Conservation (phyloP, 345 rosid species). For the Eucalyptus virginea region DNA sequence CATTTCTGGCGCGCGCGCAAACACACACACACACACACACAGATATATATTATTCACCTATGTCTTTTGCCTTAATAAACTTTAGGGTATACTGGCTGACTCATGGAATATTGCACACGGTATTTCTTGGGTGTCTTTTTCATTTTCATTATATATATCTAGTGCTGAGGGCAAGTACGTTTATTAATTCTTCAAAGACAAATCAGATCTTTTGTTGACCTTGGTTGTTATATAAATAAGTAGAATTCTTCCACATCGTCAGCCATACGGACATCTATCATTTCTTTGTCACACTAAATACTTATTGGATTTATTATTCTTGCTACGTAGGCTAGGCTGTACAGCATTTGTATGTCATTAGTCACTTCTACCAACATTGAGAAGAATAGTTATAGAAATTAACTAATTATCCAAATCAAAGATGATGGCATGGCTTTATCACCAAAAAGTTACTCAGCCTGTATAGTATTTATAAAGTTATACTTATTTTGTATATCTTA, state of each 20-base stretch:
- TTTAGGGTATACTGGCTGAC: background rate
- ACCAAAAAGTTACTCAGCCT: background rate
- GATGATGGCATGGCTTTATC: background rate
- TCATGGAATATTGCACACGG: background rate
- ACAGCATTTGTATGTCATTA: background rate
- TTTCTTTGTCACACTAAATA: background rate
- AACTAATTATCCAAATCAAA: background rate
- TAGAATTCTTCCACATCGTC: background rate
- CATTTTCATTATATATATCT: background rate
- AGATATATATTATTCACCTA: background rate
- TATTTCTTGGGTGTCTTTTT: background rate
- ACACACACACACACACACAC: rapidly evolving
- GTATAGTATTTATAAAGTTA: background rate
- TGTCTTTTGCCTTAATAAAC: background rate
- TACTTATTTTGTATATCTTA: background rate
- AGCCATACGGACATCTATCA: background rate
- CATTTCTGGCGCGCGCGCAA: too few relatives aligned
- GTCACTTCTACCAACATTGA: background rate
- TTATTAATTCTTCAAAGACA: background rate
- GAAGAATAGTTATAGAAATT: background rate
- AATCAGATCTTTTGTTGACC: background rate
- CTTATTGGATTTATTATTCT: background rate
- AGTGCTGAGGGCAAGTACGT: background rate
- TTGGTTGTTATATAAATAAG: background rate
- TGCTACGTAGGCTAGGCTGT: background rate